Percentiles rank a stretch among this genome's conserved stretches.
These are phyloP conservation scores for Alternaria triticina DNA, from an alignment of 2,329 filamentous ascomycete genomes.

Conservation along the genomic window DNA sequence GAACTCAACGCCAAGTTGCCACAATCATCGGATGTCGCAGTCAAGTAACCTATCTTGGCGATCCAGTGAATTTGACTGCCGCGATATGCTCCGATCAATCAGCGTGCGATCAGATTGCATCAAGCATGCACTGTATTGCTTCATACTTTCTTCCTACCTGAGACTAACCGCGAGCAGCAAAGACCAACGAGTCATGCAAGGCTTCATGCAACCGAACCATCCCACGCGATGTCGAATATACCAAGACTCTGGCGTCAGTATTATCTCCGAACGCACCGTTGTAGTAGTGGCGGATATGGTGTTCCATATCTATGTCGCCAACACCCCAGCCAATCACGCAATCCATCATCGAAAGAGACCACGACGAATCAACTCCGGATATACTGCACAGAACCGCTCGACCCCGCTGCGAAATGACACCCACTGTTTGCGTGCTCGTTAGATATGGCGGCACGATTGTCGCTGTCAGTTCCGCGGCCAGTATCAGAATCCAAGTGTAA, in stretches of 20 bases:
- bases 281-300: constrained; percentile 8
- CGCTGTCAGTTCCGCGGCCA: neutral
- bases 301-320: constrained; percentile 35
- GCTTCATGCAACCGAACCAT: constrained; percentile 3
- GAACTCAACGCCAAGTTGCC: constrained; percentile 41
- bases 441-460: neutral
- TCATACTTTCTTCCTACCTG: constrained; percentile 27
- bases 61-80: constrained; percentile 9
- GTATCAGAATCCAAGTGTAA: neutral
- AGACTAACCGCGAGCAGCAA: constrained; percentile 1
- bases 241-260: constrained; percentile 4
- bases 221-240: constrained; percentile 10
- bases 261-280: constrained; percentile 12
- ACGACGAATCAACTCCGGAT: constrained; percentile 31
- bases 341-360: constrained; percentile 24
- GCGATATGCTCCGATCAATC: constrained; percentile 28
- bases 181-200: neutral
- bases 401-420: neutral
- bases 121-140: constrained; percentile 39
- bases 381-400: neutral
- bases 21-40: neutral
- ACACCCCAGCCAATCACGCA: constrained; percentile 42
- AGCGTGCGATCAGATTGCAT: constrained; percentile 29
- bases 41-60: constrained; percentile 8
- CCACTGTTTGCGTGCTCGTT: constrained; percentile 1